Conservation (phyloP, 1,139 yeast species). For the Yamadazyma oceani region DNA sequence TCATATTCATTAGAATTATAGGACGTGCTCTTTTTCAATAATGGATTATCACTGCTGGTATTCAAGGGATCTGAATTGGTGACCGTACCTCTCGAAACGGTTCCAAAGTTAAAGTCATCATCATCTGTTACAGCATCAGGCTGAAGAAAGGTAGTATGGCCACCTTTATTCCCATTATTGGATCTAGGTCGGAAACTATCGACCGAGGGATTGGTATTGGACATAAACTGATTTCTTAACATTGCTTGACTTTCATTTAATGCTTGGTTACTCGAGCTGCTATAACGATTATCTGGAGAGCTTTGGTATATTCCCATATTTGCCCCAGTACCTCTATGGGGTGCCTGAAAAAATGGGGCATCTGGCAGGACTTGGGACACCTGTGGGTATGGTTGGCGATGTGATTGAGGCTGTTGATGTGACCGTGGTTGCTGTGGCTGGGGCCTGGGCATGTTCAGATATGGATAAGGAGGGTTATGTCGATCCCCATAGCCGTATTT, state of each 20-base stretch:
- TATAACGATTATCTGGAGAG: slow-evolving; percentile 7
- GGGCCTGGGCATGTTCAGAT: too few species aligned
- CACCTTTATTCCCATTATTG: too few species aligned
- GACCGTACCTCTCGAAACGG: neutral
- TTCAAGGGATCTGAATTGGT: neutral
- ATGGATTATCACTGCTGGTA: neutral
- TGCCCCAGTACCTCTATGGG: too few species aligned
- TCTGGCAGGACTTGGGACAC: too few species aligned
- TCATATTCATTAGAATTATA: slow-evolving; percentile 15
- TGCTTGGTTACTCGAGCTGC: slow-evolving; percentile 7
- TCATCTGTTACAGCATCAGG: slow-evolving; percentile 3
- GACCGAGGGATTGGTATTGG: slow-evolving; percentile 16
- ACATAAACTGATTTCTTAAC: slow-evolving; percentile 17
- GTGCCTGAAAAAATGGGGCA: too few species aligned
- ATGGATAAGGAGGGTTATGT: too few species aligned
- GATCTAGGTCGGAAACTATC: slow-evolving; percentile 12
- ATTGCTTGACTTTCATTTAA: slow-evolving; percentile 3
- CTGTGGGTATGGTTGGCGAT: too few species aligned
- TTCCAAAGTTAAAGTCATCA: slow-evolving; percentile 15
- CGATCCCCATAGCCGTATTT: too few species aligned
- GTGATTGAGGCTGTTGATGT: too few species aligned
- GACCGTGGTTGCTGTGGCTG: too few species aligned
- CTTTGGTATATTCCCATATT: neutral
- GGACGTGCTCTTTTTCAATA: slow-evolving; percentile 1
- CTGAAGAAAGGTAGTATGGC: too few species aligned